Evolutionary conservation across 495 filamentous ascomycete species (phyloP).

Genomic region (Penicillium atrosanguineum): DNA sequence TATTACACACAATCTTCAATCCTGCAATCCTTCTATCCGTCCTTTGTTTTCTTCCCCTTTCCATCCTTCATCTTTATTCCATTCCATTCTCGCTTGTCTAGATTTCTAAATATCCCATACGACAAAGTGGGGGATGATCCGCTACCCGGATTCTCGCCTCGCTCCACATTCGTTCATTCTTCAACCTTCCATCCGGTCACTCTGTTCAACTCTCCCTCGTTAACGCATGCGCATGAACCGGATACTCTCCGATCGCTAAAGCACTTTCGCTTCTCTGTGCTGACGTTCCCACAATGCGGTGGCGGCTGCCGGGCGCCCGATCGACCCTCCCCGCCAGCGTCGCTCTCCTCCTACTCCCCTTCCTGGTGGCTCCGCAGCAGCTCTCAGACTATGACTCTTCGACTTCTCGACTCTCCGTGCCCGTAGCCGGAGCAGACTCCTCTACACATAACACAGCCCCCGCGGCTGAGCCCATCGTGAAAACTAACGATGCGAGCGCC

Average conservation of each 20-base stretch:
- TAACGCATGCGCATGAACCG: constrained; percentile 1
- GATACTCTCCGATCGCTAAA: not conserved
- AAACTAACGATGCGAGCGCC: constrained; percentile 84
- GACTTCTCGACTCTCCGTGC: constrained; percentile 33
- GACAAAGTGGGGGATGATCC: constrained; percentile 24
- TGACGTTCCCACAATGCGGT: constrained; percentile 46
- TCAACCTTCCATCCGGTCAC: not conserved
- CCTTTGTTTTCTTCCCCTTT: constrained; percentile 6
- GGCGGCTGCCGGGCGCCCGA: constrained; percentile 48
- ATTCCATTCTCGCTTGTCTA: not conserved
- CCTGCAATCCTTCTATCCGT: constrained; percentile 2
- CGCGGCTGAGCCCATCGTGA: constrained; percentile 33
- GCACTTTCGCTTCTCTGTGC: constrained; percentile 8
- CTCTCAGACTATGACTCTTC: constrained; percentile 38
- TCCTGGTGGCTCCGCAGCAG: constrained; percentile 51
- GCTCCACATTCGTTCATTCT: constrained; percentile 19
- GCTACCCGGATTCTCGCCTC: constrained; percentile 23
- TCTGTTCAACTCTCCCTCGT: constrained; percentile 1
- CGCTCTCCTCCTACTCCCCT: constrained; percentile 43
- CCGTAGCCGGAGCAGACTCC: constrained; percentile 25
- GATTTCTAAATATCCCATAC: not conserved
- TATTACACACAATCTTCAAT: constrained; percentile 26
- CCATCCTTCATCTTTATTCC: not conserved
- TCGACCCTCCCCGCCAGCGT: constrained; percentile 50
- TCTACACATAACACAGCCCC: constrained; percentile 14